These are phyloP conservation scores for Thelephora ganbajun DNA, from an alignment of 768 basidiomycete genomes.

Conservation along the genomic window DNA sequence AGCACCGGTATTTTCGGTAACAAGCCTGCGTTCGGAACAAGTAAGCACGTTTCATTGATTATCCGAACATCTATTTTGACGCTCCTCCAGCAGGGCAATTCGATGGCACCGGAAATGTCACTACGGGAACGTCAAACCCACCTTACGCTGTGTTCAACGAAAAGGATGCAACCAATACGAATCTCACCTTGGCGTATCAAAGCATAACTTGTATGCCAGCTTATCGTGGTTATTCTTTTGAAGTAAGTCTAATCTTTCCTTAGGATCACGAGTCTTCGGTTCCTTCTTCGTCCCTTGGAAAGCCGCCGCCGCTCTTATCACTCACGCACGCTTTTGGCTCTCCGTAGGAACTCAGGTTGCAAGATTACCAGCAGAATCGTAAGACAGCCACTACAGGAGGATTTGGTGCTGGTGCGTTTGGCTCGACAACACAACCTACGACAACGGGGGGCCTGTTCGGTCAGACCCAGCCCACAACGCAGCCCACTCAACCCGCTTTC, in stretches of 20 bases:
- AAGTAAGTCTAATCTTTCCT: conserved; percentile 14
- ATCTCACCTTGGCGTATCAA: conserved; percentile 55
- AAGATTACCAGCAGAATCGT: conserved; percentile 33
- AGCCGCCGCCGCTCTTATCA: background rate
- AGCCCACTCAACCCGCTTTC: conserved; percentile 17
- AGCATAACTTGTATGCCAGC: conserved; percentile 68
- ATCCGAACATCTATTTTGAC: background rate
- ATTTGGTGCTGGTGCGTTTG: conserved; percentile 23
- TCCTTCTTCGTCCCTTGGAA: background rate
- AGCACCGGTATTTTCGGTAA: conserved; percentile 48
- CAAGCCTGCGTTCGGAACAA: conserved; percentile 28
- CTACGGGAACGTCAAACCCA: conserved; percentile 58
- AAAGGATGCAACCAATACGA: conserved; percentile 42
- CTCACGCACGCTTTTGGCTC: no score
- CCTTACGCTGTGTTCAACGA: conserved; percentile 45
- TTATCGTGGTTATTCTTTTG: conserved; percentile 62
- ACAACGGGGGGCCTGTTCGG: conserved; percentile 16
- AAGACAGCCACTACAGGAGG: conserved; percentile 22
- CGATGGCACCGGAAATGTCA: conserved; percentile 37
- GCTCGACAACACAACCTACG: conserved; percentile 12
- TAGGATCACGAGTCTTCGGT: background rate
- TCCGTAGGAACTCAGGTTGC: conserved; percentile 28
- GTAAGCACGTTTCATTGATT: background rate
- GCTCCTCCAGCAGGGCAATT: conserved; percentile 18
- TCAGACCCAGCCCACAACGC: conserved; percentile 13